A percentile compares a stretch with the other conserved stretches of the same genome.
Evolutionary conservation across 306 rosid genomes (phyloP).

Genomic region (Lathyrus oleraceus): DNA sequence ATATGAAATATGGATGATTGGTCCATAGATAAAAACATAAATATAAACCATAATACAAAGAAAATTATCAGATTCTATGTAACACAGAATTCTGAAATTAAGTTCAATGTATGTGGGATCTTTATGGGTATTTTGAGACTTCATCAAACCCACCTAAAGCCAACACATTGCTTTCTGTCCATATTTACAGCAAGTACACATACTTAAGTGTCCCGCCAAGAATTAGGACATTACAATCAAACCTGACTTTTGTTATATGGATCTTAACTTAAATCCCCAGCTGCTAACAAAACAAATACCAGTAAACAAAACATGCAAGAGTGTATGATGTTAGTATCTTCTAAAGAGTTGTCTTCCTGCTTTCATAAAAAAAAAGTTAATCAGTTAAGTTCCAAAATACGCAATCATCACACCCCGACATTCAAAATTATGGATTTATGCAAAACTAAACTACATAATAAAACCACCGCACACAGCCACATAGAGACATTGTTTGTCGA

Average conservation of each 20-base stretch:
- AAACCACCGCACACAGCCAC: not conserved
- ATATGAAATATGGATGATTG: slow-evolving; percentile 4
- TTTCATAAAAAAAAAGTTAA: slow-evolving; percentile 14
- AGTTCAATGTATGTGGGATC: slow-evolving; percentile 47
- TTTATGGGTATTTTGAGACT: slow-evolving; percentile 48
- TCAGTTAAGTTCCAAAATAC: not conserved
- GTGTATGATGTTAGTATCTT: not conserved
- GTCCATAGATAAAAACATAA: not conserved
- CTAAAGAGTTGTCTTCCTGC: not conserved
- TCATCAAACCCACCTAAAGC: slow-evolving; percentile 58
- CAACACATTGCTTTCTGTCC: slow-evolving; percentile 55
- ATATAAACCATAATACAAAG: not conserved
- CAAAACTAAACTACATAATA: not conserved
- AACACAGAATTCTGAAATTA: slow-evolving; percentile 16
- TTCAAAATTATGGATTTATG: not conserved
- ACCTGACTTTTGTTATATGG: not conserved
- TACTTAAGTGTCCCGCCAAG: slow-evolving; percentile 58
- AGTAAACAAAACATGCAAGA: not conserved
- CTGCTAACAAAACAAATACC: not conserved
- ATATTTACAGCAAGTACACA: slow-evolving; percentile 73
- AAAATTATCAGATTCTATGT: not conserved
- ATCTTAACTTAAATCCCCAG: slow-evolving; percentile 22
- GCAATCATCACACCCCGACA: slow-evolving; percentile 18
- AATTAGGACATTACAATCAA: slow-evolving; percentile 60
- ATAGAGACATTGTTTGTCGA: not conserved